Base-by-base conservation (phyloP, 2,329 filamentous ascomycete genomes). In the Ascochyta clinopodiicola region DNA sequence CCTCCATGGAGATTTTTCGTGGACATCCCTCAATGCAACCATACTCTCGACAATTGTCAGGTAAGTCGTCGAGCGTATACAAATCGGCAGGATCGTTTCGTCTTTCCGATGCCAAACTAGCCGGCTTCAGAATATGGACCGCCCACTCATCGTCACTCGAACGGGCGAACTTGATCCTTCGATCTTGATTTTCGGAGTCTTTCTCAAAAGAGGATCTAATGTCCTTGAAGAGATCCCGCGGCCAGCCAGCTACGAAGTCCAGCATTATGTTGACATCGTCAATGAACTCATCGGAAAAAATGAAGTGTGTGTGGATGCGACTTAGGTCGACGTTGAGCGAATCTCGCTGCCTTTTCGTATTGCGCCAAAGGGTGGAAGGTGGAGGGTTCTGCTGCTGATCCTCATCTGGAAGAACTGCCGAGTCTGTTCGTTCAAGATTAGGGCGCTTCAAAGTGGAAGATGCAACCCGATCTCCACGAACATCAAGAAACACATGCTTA, bases 261-360 rank as follows among this genome's bases (percentile, higher is more conserved):
- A 61, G 52, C 59, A 61, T 61, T 6, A 35, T n/a, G 22, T 61
- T 61, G 25, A 57, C 37, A 12, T 61, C 56, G 25, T 59, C 31
- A 3, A 61, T 32, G 29, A 61, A 54, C 7, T 57, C 40, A 15
- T 24, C 12, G 3, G 10, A 21, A 10, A 61, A 24, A 2, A 61
- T 38, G 24, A 44, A 61, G 1, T 59, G 43, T 2, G 52, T 50
- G 12, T 55, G 29, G 5, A 59, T 59, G 21, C 59, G 56, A 24
- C 38, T 43, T n/a, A 24, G 12, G 10, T 44, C 44, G 5, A 36
- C 7, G 6, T 55, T 55, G 9, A 48, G 37, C 12, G 6, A n/a
- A 10, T n/a, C 35, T 37, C 46, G 43, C 8, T 44, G 27, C 15
- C 44, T 46, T 17, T 36, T 22, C 22, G 37, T 19, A 2, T 42